Conservation (phyloP, 495 filamentous ascomycete species). For the Penicillium cinerascens region DNA sequence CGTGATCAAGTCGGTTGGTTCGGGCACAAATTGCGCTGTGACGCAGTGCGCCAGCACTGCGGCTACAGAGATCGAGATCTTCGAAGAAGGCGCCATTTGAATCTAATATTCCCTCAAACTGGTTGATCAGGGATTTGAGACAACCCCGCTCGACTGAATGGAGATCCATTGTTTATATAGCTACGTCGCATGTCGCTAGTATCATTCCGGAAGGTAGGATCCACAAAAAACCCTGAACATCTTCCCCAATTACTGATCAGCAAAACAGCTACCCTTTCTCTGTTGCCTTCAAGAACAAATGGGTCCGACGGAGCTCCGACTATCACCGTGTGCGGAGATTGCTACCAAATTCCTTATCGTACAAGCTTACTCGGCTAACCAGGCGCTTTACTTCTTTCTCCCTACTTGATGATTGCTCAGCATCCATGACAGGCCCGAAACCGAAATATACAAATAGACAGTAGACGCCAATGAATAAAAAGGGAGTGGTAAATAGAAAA, state of each 20-base stretch:
- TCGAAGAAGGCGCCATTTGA: slow-evolving; percentile 8
- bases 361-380: neutral
- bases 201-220: neutral
- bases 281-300: neutral
- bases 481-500: too few species aligned
- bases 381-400: neutral
- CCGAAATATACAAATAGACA: too few species aligned
- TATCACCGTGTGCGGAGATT: neutral
- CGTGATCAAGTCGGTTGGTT: slow-evolving; percentile 50
- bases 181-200: neutral
- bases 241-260: neutral
- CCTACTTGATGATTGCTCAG: too few species aligned
- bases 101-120: neutral
- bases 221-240: neutral
- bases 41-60: slow-evolving; percentile 4
- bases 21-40: slow-evolving; percentile 55
- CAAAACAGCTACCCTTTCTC: neutral
- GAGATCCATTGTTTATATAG: neutral
- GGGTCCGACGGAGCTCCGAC: neutral
- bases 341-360: neutral
- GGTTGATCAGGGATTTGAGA: neutral
- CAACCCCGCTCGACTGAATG: neutral
- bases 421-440: too few species aligned
- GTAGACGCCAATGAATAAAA: too few species aligned
- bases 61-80: neutral